phyloP scores from a whole-genome alignment of 208 protist species.

The Acanthamoeba royreba region DNA sequence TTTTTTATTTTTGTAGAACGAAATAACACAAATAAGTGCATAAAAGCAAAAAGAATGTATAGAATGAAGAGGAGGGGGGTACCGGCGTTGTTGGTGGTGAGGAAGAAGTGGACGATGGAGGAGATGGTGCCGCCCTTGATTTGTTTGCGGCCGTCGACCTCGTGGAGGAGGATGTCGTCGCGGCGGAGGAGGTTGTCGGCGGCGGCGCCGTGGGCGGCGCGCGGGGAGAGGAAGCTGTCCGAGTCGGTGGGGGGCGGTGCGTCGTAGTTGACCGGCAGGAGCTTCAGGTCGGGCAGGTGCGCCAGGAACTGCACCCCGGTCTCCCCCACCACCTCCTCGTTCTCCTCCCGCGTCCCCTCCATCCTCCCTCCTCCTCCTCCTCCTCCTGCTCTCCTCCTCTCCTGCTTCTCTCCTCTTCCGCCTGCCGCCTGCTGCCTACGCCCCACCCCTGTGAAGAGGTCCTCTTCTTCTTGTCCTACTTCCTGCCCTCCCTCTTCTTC shows the following conservation, averaged over 20 bases:
- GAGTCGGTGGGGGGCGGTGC: neutral
- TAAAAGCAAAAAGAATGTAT: neutral
- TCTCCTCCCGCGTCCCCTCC: no score
- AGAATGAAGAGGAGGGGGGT: neutral
- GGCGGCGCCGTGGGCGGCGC: neutral
- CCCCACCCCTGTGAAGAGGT: no score
- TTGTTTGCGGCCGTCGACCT: neutral
- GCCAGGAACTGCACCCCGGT: neutral
- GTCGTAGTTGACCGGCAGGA: conserved; percentile 11
- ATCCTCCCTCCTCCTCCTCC: no score
- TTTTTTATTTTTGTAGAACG: neutral
- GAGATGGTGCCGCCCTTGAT: conserved; percentile 11
- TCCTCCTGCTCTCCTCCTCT: no score
- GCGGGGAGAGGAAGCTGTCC: neutral
- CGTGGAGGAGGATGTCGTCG: neutral
- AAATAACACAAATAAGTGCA: neutral
- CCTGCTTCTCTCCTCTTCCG: no score
- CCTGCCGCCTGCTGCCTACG: no score
- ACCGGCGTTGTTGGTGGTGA: neutral
- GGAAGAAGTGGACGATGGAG: neutral
- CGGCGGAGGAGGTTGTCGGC: neutral
- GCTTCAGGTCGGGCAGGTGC: neutral
- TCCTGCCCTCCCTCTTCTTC: no score
- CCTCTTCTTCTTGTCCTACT: no score
- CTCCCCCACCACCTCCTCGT: no score